Evolutionary conservation across 148 eudicot species (phyloP).

Genomic region (Camellia sinensis): DNA sequence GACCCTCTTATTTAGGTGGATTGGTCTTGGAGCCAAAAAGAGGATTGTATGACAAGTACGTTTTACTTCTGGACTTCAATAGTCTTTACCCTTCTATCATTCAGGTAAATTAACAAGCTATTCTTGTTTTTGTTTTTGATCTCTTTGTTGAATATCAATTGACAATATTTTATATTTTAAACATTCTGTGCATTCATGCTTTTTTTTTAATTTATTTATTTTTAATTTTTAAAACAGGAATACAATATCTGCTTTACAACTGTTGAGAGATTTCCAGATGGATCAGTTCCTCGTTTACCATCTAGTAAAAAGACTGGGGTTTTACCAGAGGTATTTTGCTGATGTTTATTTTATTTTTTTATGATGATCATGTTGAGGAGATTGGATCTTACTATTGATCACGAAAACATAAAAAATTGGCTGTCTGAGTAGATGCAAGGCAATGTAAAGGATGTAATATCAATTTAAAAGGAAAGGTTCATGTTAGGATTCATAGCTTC

Average conservation of each 20-base stretch:
- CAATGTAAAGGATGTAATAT: not conserved
- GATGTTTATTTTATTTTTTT: not conserved
- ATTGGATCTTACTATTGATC: not conserved
- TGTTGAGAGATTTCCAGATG: conserved; percentile 72
- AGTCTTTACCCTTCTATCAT: conserved; percentile 99
- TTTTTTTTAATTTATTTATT: too few relatives aligned
- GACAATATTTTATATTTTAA: not conserved
- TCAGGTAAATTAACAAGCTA: conserved; percentile 50
- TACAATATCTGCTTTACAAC: conserved; percentile 97
- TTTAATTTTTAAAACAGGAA: conserved; percentile 43
- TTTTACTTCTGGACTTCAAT: conserved; percentile 94
- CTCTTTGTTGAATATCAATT: not conserved
- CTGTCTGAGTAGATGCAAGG: not conserved
- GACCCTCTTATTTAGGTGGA: conserved; percentile 92
- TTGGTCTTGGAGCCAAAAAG: conserved; percentile 96
- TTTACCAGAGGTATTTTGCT: conserved; percentile 79
- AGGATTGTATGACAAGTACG: conserved; percentile 92
- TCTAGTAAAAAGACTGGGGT: conserved; percentile 68
- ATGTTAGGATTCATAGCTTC: not conserved
- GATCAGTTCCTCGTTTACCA: conserved; percentile 65
- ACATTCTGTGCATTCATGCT: not conserved
- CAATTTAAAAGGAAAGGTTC: not conserved
- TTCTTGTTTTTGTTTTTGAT: not conserved
- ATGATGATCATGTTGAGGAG: not conserved
- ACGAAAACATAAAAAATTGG: not conserved